These are phyloP conservation scores for Moesziomyces globuligerus DNA, from an alignment of 1,284 basidiomycete genomes.

Conservation along the genomic window DNA sequence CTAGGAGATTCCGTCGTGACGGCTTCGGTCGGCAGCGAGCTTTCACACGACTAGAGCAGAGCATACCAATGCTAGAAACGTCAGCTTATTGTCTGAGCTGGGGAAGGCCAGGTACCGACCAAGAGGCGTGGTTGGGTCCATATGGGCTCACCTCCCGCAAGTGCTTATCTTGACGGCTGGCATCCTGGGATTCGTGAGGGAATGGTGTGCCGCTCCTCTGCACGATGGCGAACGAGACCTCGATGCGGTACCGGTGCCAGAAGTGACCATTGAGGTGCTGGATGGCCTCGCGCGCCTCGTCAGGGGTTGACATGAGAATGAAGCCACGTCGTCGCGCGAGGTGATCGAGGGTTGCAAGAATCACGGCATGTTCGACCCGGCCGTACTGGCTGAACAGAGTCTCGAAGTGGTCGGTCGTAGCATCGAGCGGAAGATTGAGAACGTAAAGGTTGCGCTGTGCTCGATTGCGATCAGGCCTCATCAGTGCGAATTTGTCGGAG, in stretches of 20 bases:
- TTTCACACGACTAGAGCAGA: background rate
- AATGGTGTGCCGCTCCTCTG: slow-evolving; percentile 63
- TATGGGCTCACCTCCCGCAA: too few relatives aligned
- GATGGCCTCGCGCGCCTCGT: slow-evolving; percentile 58
- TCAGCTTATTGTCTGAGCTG: too few relatives aligned
- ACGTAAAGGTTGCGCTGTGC: slow-evolving; percentile 63
- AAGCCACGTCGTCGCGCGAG: slow-evolving; percentile 65
- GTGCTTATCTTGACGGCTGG: too few relatives aligned
- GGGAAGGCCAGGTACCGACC: too few relatives aligned
- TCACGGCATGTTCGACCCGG: slow-evolving; percentile 62
- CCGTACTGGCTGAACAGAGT: slow-evolving; percentile 57
- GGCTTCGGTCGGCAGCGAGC: background rate
- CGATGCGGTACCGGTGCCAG: slow-evolving; percentile 65
- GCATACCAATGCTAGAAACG: background rate
- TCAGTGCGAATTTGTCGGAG: background rate
- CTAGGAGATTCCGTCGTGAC: too few relatives aligned
- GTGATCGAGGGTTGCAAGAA: slow-evolving; percentile 65
- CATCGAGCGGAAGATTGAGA: slow-evolving; percentile 64
- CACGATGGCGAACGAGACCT: slow-evolving; percentile 65
- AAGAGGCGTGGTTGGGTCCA: too few relatives aligned
- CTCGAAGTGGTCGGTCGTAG: slow-evolving; percentile 57
- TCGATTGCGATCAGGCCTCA: slow-evolving; percentile 25
- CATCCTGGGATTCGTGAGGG: slow-evolving; percentile 16
- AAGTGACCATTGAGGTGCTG: slow-evolving; percentile 53
- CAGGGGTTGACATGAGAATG: slow-evolving; percentile 61